Base-by-base conservation (phyloP, 1,139 yeast species). In the Geotrichum bryndzae region DNA sequence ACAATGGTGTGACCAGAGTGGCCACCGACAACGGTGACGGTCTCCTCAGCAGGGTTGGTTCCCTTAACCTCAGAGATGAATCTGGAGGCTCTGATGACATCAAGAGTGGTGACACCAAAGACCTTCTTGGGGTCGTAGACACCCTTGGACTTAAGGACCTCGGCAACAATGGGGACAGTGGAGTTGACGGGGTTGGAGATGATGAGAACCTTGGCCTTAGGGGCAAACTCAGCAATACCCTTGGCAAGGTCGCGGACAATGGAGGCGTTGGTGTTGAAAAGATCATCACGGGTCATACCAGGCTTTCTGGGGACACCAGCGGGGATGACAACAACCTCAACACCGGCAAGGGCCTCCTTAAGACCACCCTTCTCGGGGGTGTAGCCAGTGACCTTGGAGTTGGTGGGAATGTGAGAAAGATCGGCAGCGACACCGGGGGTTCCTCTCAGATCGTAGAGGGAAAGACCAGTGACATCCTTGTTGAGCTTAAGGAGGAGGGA, bases 291-390 rank as follows among this genome's bases (percentile, higher is more conserved):
- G 68, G 97, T 89, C 98, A 92, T 92, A 69, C 97, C 97, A 63
- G 97, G 97, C 80, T 92, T 92, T 80, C 98, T 86, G 75, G 97
- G 97, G 64, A 92, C 90, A 74, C 98, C 97, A 58, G 97, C 97
- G 66, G 97, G 97, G 74, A 92, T 88, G 64, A 92, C 84, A 66
- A 92, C 88, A 66, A 91, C 82, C 71, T 88, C 88, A 33, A 96
- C 80, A 58, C 85, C 88, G 59, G 81, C 76, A 68, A 92, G 80
- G 33, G 96, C 95, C 53, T 70, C 71, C 57, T 74, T 71, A 53
- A 85, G 74, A 10, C 86, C 87, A 74, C 94, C 85, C 73, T 86
- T 84, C 63, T 92, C 82, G 67, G 63, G 61, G 68, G 87, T 80
- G 79, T 82, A 87, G 63, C 90, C 87, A 66, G 82, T 77, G 66